Evolutionary conservation across 495 filamentous ascomycete genomes (phyloP), one percentile per base, ranked within the genome.

Genomic region (Chlorociboria aeruginascens): DNA sequence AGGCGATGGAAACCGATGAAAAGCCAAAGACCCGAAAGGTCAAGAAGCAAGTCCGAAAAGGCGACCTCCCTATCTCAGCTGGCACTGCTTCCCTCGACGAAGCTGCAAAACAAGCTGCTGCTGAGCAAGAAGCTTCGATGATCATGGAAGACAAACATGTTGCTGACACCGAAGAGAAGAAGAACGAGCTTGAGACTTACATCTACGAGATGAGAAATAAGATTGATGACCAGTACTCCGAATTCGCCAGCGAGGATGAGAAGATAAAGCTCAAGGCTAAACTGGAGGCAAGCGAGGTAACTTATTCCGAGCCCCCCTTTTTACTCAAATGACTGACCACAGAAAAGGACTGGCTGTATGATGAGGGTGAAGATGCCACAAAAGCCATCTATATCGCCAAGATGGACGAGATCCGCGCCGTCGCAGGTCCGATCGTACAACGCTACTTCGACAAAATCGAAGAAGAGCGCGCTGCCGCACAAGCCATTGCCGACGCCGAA

Each of bases 11-110:
- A 34, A 93, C 88, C 46, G 85, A 90, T 48, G 74, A 75, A 51
- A 54, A 56, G 50, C 86, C 87, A 59, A 95, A 95, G 84, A 95
- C 79, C 45, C 80, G 89, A 54, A 97, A 96, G 71, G 85, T 99
- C 60, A 97, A 95, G 86, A 99, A 97, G 78, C 93, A 97, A 70
- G 83, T 96, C 48, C 87, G 93, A 64, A 97, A 95, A 74, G 92
- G 92, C 55, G 93, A 97, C 51, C 76, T 99, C 43, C 88, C 92
- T 39, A 83, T 99, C 54, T 78, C 83, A 42, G 69, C 82, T 51
- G 87, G 79, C 50, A 95, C 89, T 14, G 74, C 86, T 17, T 82
- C 87, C 35, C 71, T 94, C 43, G 87, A 95, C 45, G 62, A 75
- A 43, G 47, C 66, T 11, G 62, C 69, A 62, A 94, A 84, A 74